Conservation (phyloP, 2,329 filamentous ascomycete genomes). For the Aspergillus neotritici region DNA sequence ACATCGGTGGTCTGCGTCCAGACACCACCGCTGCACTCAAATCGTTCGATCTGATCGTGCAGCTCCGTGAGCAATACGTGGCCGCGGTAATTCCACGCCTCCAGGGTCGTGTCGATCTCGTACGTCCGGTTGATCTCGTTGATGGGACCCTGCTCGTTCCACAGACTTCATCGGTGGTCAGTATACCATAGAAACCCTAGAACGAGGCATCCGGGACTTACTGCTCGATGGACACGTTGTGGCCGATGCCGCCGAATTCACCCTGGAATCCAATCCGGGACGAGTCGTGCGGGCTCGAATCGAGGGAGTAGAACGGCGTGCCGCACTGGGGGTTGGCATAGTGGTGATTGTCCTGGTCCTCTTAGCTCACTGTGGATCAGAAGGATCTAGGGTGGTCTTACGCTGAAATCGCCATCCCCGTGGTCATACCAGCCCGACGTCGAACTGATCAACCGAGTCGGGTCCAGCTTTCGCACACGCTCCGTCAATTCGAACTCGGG, state of each 20-base stretch:
- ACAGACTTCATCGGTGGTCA: conserved; percentile 45
- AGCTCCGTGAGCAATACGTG: conserved; percentile 48
- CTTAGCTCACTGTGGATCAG: neutral
- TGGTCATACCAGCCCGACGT: conserved; percentile 64
- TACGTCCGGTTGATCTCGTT: conserved; percentile 61
- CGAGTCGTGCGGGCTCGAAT: conserved; percentile 52
- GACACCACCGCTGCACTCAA: conserved; percentile 60
- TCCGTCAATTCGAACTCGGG: conserved; percentile 56
- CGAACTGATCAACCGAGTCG: conserved; percentile 59
- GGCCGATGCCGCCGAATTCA: conserved; percentile 65
- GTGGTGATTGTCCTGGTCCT: conserved; percentile 59
- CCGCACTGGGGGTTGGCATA: conserved; percentile 68
- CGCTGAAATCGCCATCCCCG: conserved; percentile 59
- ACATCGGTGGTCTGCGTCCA: conserved; percentile 73
- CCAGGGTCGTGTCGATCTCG: conserved; percentile 55
- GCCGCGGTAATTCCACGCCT: conserved; percentile 62
- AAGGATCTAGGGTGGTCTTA: conserved; percentile 11
- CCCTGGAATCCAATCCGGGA: conserved; percentile 62
- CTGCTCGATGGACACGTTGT: conserved; percentile 59
- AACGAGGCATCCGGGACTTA: conserved; percentile 29
- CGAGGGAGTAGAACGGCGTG: conserved; percentile 59
- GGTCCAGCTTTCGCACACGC: conserved; percentile 53
- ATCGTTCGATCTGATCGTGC: conserved; percentile 47
- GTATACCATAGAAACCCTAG: neutral
- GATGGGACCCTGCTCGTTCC: conserved; percentile 58